A percentile compares a stretch with the other conserved stretches of the same genome.
Conservation (phyloP, 768 basidiomycete species). For the Phanerochaete sordida region DNA sequence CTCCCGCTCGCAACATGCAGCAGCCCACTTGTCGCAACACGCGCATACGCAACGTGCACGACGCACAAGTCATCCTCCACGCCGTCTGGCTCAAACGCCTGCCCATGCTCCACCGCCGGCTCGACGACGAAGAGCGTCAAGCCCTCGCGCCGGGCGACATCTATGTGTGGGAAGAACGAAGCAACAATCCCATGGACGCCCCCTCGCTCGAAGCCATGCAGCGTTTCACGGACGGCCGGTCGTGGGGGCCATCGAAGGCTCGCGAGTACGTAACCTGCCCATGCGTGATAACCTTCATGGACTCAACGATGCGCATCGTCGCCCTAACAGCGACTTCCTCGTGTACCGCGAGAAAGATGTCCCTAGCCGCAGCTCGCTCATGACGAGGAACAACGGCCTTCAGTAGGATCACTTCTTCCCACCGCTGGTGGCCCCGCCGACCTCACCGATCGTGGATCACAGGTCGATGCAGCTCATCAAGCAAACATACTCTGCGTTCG, state of each 20-base stretch:
- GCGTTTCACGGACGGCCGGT: slow-evolving; percentile 34
- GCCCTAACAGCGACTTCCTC: slow-evolving; percentile 30
- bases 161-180: slow-evolving; percentile 38
- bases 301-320: slow-evolving; percentile 10
- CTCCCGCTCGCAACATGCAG: slow-evolving; percentile 25
- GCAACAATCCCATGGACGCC: slow-evolving; percentile 29
- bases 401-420: slow-evolving; percentile 14
- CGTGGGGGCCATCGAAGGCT: slow-evolving; percentile 36
- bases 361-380: slow-evolving; percentile 19
- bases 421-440: neutral
- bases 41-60: slow-evolving; percentile 32
- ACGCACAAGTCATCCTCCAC: slow-evolving; percentile 37
- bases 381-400: slow-evolving; percentile 21
- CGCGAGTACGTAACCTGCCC: slow-evolving; percentile 18
- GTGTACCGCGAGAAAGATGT: slow-evolving; percentile 38
- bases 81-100: slow-evolving; percentile 30
- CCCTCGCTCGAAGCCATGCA: slow-evolving; percentile 26
- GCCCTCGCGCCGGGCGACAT: slow-evolving; percentile 31
- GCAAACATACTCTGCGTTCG: slow-evolving; percentile 37
- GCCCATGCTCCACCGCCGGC: slow-evolving; percentile 35
- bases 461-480: slow-evolving; percentile 31
- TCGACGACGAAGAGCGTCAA: slow-evolving; percentile 36
- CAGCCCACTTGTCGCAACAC: slow-evolving; percentile 31
- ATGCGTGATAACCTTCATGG: neutral
- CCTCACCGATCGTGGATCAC: neutral